Conservation (phyloP, 305 asterid genomes). For the Solanum chacoense region DNA sequence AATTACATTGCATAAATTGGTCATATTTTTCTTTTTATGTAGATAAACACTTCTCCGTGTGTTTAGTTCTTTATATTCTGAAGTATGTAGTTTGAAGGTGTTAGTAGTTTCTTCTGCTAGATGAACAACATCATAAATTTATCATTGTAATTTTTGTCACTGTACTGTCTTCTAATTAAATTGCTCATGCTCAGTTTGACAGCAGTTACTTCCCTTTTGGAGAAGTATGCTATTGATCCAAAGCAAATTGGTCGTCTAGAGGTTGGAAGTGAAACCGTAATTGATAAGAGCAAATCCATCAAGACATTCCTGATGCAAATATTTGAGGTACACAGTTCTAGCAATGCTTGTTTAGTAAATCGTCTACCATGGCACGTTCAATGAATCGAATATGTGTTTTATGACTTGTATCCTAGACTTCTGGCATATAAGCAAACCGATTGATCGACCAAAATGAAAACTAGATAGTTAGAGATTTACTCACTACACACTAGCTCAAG, state of each 20-base stretch:
- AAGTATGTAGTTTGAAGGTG: background rate
- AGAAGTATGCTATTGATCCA: constrained; percentile 74
- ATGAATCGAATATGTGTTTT: background rate
- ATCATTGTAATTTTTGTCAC: background rate
- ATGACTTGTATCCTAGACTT: background rate
- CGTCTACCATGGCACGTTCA: background rate
- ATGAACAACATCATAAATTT: background rate
- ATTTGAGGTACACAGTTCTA: constrained; percentile 59
- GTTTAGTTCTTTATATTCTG: background rate
- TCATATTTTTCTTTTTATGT: background rate
- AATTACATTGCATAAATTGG: background rate
- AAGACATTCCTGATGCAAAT: constrained; percentile 98
- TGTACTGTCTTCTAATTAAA: background rate
- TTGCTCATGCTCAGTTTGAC: constrained; percentile 68
- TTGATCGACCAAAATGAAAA: background rate
- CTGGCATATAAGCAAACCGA: background rate
- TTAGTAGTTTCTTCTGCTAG: background rate
- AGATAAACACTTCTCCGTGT: background rate
- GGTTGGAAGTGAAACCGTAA: constrained; percentile 97
- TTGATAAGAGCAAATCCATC: constrained; percentile 97
- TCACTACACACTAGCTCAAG: background rate
- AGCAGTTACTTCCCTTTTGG: constrained; percentile 77
- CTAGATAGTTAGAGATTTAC: background rate
- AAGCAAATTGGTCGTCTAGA: constrained; percentile 93
- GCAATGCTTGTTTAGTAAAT: background rate